Base-by-base conservation (phyloP, 2,329 filamentous ascomycete genomes). In the Trichoderma guizhouense region DNA sequence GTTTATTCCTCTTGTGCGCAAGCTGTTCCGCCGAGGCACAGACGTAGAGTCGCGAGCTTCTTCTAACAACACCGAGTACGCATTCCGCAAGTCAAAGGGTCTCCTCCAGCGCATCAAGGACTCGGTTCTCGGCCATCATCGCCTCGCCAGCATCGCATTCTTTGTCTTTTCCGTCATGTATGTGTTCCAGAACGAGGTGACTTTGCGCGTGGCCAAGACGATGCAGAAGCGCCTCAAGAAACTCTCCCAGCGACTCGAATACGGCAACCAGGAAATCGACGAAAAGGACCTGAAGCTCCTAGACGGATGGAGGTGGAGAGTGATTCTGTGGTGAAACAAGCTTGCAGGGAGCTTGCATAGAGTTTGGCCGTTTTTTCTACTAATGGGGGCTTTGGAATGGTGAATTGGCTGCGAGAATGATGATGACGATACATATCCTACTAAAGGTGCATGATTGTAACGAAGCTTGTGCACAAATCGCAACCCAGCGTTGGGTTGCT, bases 111-210 rank as follows among this genome's bases (percentile, higher is more conserved):
- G 87, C 66, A 87, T 89, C 76, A 81, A 85, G 69, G 78, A 81
- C 60, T 81, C 83, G 7, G 77, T 86, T 1, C 79, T 83, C 11
- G 83, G 85, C 5, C 84, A 84, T 15, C 77, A 82, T 26, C 66
- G 51, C 2, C 77, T 88, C 30, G 86, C 87, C 1, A 84, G 84
- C 43, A 73, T 89, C 11, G 85, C 85, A 9, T 84, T 87, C 74
- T 84, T 89, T 36, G 86, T 89, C 3, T 86, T 89, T 73, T 85
- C 86, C 3, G 85, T 88, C 24, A 79, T 89, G 51, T 89, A 88
- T 77, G 84, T 89, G 14, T 90, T 90, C 73, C 84, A 85, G 75
- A 88, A 87, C 76, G 88, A 90, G 77, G 87, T 90, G 24, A 83
- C 85, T 67, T 77, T 89, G 61, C 84, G 87, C 5, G 86, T 88